Percentiles rank a stretch among this genome's conserved stretches.
These are phyloP conservation scores for Pichia kluyveri DNA, from an alignment of 805 yeast genomes.

Conservation along the genomic window DNA sequence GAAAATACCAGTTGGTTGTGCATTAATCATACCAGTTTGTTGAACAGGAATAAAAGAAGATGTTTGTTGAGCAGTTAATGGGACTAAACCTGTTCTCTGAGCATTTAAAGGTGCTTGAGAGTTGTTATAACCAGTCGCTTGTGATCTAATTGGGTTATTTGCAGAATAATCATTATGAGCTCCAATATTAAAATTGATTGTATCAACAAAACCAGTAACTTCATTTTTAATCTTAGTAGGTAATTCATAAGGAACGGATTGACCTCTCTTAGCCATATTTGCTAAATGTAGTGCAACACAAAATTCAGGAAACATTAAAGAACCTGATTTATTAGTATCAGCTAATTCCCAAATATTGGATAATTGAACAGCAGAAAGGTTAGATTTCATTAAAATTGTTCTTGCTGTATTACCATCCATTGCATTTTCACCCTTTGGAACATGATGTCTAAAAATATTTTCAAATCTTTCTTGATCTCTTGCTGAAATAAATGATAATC, in stretches of 20 bases:
- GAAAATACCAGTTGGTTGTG: slow-evolving; percentile 32
- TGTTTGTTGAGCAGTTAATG: slow-evolving; percentile 28
- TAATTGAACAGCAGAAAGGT: slow-evolving; percentile 61
- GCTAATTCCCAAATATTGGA: slow-evolving; percentile 87
- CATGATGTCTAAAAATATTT: slow-evolving; percentile 71
- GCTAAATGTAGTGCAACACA: slow-evolving; percentile 87
- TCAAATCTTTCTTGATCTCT: slow-evolving; percentile 84
- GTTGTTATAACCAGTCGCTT: slow-evolving; percentile 17
- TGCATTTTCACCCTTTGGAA: slow-evolving; percentile 59
- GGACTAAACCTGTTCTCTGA: slow-evolving; percentile 40
- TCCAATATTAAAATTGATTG: slow-evolving; percentile 75
- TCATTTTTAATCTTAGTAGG: slow-evolving; percentile 73
- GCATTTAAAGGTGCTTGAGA: slow-evolving; percentile 18
- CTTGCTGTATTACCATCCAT: slow-evolving; percentile 69
- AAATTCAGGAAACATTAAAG: slow-evolving; percentile 85
- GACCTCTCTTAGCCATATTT: slow-evolving; percentile 68
- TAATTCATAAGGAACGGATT: slow-evolving; percentile 60
- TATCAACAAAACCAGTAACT: slow-evolving; percentile 83
- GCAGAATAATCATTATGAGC: slow-evolving; percentile 5
- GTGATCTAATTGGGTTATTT: slow-evolving; percentile 15
- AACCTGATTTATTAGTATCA: slow-evolving; percentile 83
- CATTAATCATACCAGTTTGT: slow-evolving; percentile 35
- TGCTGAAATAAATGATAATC: slow-evolving; percentile 77
- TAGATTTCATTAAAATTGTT: slow-evolving; percentile 70
- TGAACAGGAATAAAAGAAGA: slow-evolving; percentile 31